These are phyloP conservation scores for Coffea humblotiana DNA, from an alignment of 305 asterid species.

Conservation along the genomic window DNA sequence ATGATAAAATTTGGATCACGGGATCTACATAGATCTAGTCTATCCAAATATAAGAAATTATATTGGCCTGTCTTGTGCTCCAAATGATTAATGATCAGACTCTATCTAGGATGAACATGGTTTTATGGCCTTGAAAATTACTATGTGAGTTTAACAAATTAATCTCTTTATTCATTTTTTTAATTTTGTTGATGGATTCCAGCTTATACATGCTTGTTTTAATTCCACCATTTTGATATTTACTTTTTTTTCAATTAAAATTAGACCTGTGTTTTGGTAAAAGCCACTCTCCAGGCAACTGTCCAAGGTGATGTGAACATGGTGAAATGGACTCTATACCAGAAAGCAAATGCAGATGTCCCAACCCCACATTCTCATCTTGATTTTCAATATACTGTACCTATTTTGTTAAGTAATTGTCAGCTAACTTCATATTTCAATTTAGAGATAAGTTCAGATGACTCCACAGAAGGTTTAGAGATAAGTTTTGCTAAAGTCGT, in stretches of 20 bases:
- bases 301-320: constrained; percentile 11
- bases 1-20: too few species aligned
- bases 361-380: constrained; percentile 36
- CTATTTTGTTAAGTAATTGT: too few species aligned
- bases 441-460: too few species aligned
- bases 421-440: too few species aligned
- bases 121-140: background rate
- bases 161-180: background rate
- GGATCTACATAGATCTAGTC: too few species aligned
- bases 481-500: too few species aligned
- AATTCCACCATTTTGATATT: background rate
- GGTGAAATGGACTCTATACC: constrained; percentile 53
- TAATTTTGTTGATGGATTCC: background rate
- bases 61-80: background rate
- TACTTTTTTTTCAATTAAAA: background rate
- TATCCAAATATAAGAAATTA: background rate
- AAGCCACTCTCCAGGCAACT: constrained; percentile 39
- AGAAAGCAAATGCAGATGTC: constrained; percentile 45
- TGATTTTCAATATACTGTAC: constrained; percentile 21
- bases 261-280: too few species aligned
- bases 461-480: too few species aligned
- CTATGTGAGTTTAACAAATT: background rate
- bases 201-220: background rate
- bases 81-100: background rate
- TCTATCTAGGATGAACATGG: background rate